Evolutionary conservation across 2,329 filamentous ascomycete genomes (phyloP).

Genomic region (Trichophaea hybrida): DNA sequence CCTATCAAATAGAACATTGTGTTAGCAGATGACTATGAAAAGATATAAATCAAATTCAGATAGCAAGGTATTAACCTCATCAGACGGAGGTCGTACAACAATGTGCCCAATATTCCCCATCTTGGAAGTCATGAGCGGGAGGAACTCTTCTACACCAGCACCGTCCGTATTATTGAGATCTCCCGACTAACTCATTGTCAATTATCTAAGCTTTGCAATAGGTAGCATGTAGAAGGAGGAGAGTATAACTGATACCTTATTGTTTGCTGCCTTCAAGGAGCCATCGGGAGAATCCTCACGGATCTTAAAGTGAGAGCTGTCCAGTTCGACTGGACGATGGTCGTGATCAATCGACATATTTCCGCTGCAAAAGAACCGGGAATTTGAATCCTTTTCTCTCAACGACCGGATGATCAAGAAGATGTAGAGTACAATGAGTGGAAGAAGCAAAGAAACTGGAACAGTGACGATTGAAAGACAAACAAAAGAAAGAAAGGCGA

Average conservation of each 20-base stretch:
- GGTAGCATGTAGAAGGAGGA: not conserved
- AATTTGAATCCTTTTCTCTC: conserved; percentile 9
- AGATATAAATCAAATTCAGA: not conserved
- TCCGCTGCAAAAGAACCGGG: conserved; percentile 9
- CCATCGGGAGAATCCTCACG: conserved; percentile 16
- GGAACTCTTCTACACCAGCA: conserved; percentile 5
- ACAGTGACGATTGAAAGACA: conserved; percentile 12
- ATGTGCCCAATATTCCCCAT: conserved; percentile 18
- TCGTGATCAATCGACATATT: conserved; percentile 12
- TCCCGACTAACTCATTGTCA: not conserved
- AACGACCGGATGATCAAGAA: conserved; percentile 23
- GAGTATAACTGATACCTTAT: not conserved
- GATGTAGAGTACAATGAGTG: conserved; percentile 16
- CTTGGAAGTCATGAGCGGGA: conserved; percentile 19
- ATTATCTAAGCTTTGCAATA: not conserved
- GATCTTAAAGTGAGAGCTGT: conserved; percentile 13
- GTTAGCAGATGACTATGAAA: not conserved
- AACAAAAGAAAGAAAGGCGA: conserved; percentile 21
- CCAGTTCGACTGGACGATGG: conserved; percentile 19
- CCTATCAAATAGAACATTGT: conserved; percentile 27
- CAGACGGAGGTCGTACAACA: conserved; percentile 2
- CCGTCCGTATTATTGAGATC: conserved; percentile 6
- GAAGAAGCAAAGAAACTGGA: conserved; percentile 14
- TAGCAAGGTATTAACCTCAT: conserved; percentile 28
- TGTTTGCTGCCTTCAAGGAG: not conserved